Conservation (phyloP, 768 basidiomycete genomes). For the Tulasnella calospora region DNA sequence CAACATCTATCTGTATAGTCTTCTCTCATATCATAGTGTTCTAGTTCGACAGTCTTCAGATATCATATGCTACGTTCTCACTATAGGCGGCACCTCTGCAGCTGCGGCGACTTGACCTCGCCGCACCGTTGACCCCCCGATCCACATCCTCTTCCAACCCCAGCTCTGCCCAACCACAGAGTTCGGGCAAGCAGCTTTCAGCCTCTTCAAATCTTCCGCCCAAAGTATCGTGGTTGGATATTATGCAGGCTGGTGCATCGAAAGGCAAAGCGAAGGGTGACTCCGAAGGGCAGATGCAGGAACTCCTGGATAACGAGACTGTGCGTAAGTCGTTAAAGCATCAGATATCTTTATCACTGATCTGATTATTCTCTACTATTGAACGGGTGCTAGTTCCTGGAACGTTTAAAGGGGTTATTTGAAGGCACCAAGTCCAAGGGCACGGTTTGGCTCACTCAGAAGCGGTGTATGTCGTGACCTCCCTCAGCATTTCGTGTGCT, state of each 20-base stretch:
- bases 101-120: background rate
- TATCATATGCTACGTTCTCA: background rate
- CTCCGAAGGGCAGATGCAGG: slow-evolving; percentile 39
- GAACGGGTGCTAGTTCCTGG: slow-evolving; percentile 58
- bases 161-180: background rate
- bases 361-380: background rate
- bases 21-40: background rate
- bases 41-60: background rate
- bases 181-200: background rate
- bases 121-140: background rate
- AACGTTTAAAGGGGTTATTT: slow-evolving; percentile 57
- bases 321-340: slow-evolving; percentile 38
- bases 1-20: background rate
- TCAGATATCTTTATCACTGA: background rate
- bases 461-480: slow-evolving; percentile 62
- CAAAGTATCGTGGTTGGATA: background rate
- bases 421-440: slow-evolving; percentile 63
- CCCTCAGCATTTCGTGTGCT: slow-evolving; percentile 11
- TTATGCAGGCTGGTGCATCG: slow-evolving; percentile 2
- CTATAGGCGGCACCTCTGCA: background rate
- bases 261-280: slow-evolving; percentile 12
- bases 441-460: slow-evolving; percentile 87
- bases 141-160: background rate
- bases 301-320: slow-evolving; percentile 53
- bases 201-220: background rate